Percentiles rank a stretch among this genome's conserved stretches.
phyloP scores from a whole-genome alignment of 169 alveolate genomes.

The Eimeria falciformis region DNA sequence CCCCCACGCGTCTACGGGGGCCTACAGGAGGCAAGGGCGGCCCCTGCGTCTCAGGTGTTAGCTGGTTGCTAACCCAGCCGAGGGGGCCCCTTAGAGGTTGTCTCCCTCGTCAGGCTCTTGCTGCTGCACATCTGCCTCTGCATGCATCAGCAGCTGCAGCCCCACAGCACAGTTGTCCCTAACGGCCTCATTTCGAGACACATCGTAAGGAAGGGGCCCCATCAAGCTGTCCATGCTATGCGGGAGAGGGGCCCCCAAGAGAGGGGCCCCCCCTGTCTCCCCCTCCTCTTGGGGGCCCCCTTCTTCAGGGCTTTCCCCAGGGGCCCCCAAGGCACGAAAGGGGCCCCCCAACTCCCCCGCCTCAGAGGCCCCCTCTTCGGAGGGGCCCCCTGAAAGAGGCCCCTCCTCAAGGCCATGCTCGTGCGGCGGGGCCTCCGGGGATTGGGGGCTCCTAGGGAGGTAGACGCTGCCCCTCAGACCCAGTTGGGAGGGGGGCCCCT shows the following conservation, averaged over 20 bases:
- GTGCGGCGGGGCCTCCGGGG: not conserved
- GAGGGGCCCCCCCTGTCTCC: slow-evolving; percentile 20
- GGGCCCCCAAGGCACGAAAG: not conserved
- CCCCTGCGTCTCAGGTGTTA: not conserved
- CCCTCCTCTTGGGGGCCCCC: not conserved
- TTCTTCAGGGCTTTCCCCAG: not conserved
- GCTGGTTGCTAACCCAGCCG: not conserved
- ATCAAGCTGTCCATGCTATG: too few relatives aligned
- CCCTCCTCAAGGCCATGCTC: not conserved
- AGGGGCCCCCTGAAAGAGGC: not conserved
- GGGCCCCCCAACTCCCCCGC: not conserved
- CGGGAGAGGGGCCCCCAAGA: not conserved
- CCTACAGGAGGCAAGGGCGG: too few relatives aligned
- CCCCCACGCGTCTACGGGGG: too few relatives aligned
- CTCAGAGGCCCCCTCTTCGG: slow-evolving; percentile 6
- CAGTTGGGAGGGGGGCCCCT: not conserved
- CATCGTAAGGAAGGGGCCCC: not conserved
- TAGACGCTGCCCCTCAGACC: not conserved
- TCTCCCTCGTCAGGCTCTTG: not conserved
- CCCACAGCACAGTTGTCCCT: not conserved
- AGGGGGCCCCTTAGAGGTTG: not conserved
- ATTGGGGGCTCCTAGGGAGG: slow-evolving; percentile 3
- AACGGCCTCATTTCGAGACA: slow-evolving; percentile 2
- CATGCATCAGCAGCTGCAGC: not conserved
- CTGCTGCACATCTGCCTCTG: slow-evolving; percentile 21